Evolutionary conservation across 1,284 basidiomycete species (phyloP).

Genomic region (Fomitiporia mediterranea): DNA sequence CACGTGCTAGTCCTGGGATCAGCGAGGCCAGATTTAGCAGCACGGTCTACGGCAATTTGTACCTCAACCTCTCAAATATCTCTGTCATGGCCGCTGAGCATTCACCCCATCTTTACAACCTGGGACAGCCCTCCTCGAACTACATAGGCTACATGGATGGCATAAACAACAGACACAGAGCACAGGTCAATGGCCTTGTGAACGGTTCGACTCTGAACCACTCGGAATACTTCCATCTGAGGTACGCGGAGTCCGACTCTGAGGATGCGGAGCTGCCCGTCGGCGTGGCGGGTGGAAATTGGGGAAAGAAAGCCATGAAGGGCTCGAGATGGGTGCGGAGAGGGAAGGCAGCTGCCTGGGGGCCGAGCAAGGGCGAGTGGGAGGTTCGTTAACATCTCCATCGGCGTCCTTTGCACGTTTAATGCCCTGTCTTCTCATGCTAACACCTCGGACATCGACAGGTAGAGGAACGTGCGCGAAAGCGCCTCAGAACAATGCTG

Average conservation of each 20-base stretch:
- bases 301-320: slow-evolving; percentile 68
- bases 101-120: slow-evolving; percentile 19
- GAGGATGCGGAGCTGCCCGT: slow-evolving; percentile 51
- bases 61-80: not conserved
- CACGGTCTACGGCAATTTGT: not conserved
- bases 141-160: slow-evolving; percentile 14
- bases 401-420: slow-evolving; percentile 14
- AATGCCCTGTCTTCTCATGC: slow-evolving; percentile 11
- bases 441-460: slow-evolving; percentile 28
- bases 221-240: slow-evolving; percentile 72
- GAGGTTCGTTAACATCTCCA: too few relatives aligned
- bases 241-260: slow-evolving; percentile 49
- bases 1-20: not conserved
- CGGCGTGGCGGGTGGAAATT: slow-evolving; percentile 58
- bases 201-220: slow-evolving; percentile 25
- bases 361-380: slow-evolving; percentile 75
- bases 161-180: slow-evolving; percentile 7
- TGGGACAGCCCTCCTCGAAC: slow-evolving; percentile 31
- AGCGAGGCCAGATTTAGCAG: not conserved
- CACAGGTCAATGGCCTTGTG: not conserved
- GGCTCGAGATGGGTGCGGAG: slow-evolving; percentile 70
- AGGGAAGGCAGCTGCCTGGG: slow-evolving; percentile 76
- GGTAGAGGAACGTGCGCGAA: slow-evolving; percentile 76
- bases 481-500: slow-evolving; percentile 64
- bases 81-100: slow-evolving; percentile 26